Evolutionary conservation across 441 rosid species (phyloP), one percentile per base, ranked within the genome.

Genomic region (Dalechampia spathulata): DNA sequence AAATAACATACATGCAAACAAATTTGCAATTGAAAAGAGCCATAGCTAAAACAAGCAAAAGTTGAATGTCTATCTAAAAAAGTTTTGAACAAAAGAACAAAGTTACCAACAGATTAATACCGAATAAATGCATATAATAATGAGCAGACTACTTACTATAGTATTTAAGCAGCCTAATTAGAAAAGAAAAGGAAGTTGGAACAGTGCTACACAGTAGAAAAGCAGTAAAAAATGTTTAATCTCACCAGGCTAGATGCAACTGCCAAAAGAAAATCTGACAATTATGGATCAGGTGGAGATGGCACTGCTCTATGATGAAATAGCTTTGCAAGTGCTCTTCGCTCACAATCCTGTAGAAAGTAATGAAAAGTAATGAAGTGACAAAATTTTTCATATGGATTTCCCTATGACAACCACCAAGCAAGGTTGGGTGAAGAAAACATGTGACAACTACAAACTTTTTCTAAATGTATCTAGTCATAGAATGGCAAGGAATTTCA

Each of bases 291-390:
- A 34, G 61, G 63, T 26, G 80, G 66, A 22, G 75, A 65, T 63
- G 69, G 64, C 60, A 63, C 60, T 30, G 46, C 69, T 57, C 91
- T 83, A 56, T 87, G 96, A 58, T 65, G 83, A 68, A 81, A 84
- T 22, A 79, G 69, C 73, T 82, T 91, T 34, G 81, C 78, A 37
- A 88, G 53, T 16, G 90, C 72, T 68, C 91, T 77, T 58, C 95
- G 89, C 66, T 91, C 87, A 78, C 98, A 87, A 62, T 86, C 98
- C 98, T 91, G 83, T 57, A 79, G 61, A 58, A 63, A 61, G 68
- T 54, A 50, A 45, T 22, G 38, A 38, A 38, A 63, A 22, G 36
- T 28, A 34, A 54, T 21, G 5, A 14, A 11, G 25, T 2, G 6
- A 12, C 20, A 4, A 55, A 30, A 3, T 49, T 27, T 14, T 49